A percentile compares a stretch with the other conserved stretches of the same genome.
Evolutionary conservation across 257 asterid species (phyloP).

Genomic region (Jasminum sambac): DNA sequence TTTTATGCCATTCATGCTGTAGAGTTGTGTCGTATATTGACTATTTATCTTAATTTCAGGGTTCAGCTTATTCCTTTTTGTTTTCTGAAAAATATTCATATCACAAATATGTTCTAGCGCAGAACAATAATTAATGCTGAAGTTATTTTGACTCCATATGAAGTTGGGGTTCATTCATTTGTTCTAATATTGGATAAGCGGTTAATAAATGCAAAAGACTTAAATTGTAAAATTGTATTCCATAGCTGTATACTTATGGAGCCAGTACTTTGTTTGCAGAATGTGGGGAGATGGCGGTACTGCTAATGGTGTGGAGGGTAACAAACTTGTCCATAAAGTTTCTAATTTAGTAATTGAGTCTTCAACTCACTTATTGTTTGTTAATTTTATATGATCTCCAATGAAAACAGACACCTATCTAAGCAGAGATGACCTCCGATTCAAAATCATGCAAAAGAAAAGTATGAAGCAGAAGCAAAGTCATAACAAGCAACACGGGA

Average conservation of each 20-base stretch:
- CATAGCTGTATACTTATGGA: slow-evolving; percentile 3
- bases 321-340: slow-evolving; percentile 21
- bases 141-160: slow-evolving; percentile 8
- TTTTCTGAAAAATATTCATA: neutral
- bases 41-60: neutral
- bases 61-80: neutral
- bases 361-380: slow-evolving; percentile 21
- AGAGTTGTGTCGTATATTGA: neutral
- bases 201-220: neutral
- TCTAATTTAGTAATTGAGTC: slow-evolving; percentile 13
- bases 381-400: slow-evolving; percentile 24
- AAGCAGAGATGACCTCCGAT: slow-evolving; percentile 70
- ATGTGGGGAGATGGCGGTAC: slow-evolving; percentile 52
- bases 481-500: slow-evolving; percentile 51
- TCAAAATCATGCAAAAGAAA: slow-evolving; percentile 64
- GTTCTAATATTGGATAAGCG: neutral
- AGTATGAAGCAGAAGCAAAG: slow-evolving; percentile 34
- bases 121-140: slow-evolving; percentile 5
- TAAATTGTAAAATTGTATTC: neutral
- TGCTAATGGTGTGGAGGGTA: slow-evolving; percentile 54
- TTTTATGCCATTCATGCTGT: neutral
- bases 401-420: slow-evolving; percentile 50
- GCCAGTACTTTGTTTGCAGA: slow-evolving; percentile 44
- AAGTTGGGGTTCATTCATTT: slow-evolving; percentile 3
- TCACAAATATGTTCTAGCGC: neutral